Conservation (phyloP, 306 rosid species). For the Canavalia gladiata region DNA sequence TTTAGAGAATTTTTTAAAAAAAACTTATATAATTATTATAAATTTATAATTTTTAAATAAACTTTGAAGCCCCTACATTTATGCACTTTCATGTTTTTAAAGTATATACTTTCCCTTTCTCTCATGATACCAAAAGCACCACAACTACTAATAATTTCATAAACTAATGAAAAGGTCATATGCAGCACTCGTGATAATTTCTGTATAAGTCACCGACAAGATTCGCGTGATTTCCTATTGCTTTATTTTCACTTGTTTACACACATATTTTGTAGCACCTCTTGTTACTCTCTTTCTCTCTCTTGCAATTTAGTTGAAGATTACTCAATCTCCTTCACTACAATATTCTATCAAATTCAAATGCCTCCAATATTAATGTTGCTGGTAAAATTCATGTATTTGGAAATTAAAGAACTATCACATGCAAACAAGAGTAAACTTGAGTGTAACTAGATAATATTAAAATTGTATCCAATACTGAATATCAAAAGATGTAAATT, state of each 20-base stretch:
- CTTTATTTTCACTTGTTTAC: slow-evolving; percentile 1
- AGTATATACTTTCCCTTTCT: neutral
- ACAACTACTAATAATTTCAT: slow-evolving; percentile 15
- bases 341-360: neutral
- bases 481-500: neutral
- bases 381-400: neutral
- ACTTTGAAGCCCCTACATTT: neutral
- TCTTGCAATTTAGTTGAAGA: neutral
- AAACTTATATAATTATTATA: neutral
- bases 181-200: slow-evolving; percentile 20
- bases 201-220: slow-evolving; percentile 21
- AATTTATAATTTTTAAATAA: neutral
- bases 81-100: neutral
- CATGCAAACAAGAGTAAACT: neutral
- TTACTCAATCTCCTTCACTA: neutral
- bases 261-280: neutral
- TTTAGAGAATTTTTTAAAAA: neutral
- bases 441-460: neutral
- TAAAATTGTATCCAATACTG: neutral
- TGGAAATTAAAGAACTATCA: neutral
- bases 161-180: neutral
- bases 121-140: neutral
- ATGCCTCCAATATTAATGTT: neutral
- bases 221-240: slow-evolving; percentile 14
- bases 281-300: neutral